Conservation (phyloP, 345 rosid species). For the Lumnitzera littorea region DNA sequence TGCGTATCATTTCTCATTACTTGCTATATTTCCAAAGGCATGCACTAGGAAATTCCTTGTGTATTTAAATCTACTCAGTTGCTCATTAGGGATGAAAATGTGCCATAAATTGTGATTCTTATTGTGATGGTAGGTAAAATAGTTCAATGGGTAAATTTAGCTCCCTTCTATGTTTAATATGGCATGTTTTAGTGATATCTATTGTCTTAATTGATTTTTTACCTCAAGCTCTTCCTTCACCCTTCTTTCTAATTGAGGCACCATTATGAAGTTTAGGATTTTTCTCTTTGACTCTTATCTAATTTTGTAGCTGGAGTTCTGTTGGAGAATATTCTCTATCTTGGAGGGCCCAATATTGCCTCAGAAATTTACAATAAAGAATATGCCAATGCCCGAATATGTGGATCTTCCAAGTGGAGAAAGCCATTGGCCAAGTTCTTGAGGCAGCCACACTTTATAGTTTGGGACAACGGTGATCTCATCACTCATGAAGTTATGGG, state of each 20-base stretch:
- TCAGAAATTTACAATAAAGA: conserved; percentile 91
- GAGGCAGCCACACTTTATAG: conserved; percentile 86
- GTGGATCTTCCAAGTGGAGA: conserved; percentile 95
- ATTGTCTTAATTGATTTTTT: too few relatives aligned
- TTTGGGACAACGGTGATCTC: conserved; percentile 97
- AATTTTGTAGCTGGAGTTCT: conserved; percentile 64
- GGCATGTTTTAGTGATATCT: too few relatives aligned
- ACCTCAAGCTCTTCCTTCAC: not conserved
- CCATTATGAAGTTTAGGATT: not conserved
- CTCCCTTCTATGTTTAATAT: too few relatives aligned
- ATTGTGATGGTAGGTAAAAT: too few relatives aligned
- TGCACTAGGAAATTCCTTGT: too few relatives aligned
- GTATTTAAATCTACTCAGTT: not conserved
- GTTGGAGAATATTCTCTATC: conserved; percentile 74
- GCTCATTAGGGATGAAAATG: not conserved
- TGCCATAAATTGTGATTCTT: not conserved
- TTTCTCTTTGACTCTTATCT: not conserved
- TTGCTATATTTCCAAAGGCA: too few relatives aligned
- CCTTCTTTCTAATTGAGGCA: not conserved
- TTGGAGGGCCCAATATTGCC: conserved; percentile 98
- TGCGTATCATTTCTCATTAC: too few relatives aligned
- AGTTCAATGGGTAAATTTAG: too few relatives aligned
- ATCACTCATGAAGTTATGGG: conserved; percentile 99
- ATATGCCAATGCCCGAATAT: conserved; percentile 96
- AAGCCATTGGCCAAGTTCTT: conserved; percentile 78